Evolutionary conservation across 163 green algal genomes (phyloP), one percentile per base, ranked within the genome.

Genomic region (Chlorella variabilis): DNA sequence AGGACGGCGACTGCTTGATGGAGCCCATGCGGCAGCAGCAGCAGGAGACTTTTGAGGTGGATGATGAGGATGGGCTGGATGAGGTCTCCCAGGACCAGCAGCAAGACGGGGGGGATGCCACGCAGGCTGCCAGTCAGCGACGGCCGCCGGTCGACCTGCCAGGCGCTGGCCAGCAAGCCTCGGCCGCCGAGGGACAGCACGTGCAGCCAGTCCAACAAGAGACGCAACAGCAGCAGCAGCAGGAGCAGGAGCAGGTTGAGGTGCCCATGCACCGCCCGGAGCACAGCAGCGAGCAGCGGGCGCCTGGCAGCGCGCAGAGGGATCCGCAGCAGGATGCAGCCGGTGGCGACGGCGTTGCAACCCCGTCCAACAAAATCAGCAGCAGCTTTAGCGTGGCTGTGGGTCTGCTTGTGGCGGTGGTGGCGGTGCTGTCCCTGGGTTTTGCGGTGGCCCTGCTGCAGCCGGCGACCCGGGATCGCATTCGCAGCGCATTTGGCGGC

Each of bases 391-490:
- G 62, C 17, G 45, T 80, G 27, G 79, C 68, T 1, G 6, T 74
- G 13, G 80, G 80, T 6, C 39, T 85, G 63, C 34, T 67, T 36
- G 80, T 73, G 36, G 54, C 45, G 31, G 65, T 61, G 0, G 67
- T 66, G 3, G 80, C 71, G 4, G 54, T 81, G 39, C 2, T 68
- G 48, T 29, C 66, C 15, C 41, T 75, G 9, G 80, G 38, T 18
- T 7, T 76, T 27, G 36, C 41, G 18, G 71, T 70, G n/a, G 80
- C 41, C 8, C 49, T 81, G 54, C 36, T 85, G 63, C 62, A 76
- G 51, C 70, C 80, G 2, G 70, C 29, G 20, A 38, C 27, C 18
- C 71, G 80, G 2, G 80, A 85, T 3, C 68, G 68, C 29, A 29
- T 81, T 4, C 80, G 74, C 18, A 17, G 38, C 29, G 3, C 61